phyloP scores from a whole-genome alignment of 306 rosid genomes.

The Pyrus betulifolia region DNA sequence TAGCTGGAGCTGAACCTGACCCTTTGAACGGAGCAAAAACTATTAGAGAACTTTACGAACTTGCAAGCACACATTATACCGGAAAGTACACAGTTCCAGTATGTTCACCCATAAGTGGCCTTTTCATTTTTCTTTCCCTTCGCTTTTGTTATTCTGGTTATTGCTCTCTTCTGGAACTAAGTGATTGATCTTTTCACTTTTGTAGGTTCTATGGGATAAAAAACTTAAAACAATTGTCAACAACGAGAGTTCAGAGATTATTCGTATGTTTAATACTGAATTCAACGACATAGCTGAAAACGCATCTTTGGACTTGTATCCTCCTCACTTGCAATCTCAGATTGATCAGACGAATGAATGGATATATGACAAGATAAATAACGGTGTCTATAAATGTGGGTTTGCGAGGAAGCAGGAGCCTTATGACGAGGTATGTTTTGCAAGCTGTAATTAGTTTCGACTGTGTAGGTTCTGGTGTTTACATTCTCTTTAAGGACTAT shows the following conservation, averaged over 20 bases:
- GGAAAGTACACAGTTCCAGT: constrained; percentile 94
- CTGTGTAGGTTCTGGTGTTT: neutral
- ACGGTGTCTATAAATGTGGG: constrained; percentile 90
- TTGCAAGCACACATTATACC: constrained; percentile 64
- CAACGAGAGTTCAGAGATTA: constrained; percentile 88
- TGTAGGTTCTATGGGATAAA: constrained; percentile 89
- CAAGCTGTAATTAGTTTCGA: neutral
- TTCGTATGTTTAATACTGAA: constrained; percentile 80
- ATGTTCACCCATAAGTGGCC: constrained; percentile 14
- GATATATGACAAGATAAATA: constrained; percentile 60
- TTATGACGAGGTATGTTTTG: constrained; percentile 46
- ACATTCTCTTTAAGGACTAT: constrained; percentile 6
- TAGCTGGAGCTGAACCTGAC: constrained; percentile 76
- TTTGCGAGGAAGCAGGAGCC: constrained; percentile 83
- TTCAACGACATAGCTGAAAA: constrained; percentile 72
- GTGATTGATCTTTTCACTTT: constrained; percentile 5
- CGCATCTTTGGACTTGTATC: constrained; percentile 66
- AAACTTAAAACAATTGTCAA: constrained; percentile 76
- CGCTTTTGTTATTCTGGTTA: neutral
- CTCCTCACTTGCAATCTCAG: constrained; percentile 54
- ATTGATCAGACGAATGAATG: constrained; percentile 65
- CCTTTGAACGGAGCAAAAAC: constrained; percentile 68
- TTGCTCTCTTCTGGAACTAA: neutral
- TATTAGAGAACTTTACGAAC: constrained; percentile 75
- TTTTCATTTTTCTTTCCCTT: neutral